A percentile compares a stretch with the other conserved stretches of the same genome.
Evolutionary conservation across 352 stramenopile genomes (phyloP).

Genomic region (Thraustochytrium striatum): DNA sequence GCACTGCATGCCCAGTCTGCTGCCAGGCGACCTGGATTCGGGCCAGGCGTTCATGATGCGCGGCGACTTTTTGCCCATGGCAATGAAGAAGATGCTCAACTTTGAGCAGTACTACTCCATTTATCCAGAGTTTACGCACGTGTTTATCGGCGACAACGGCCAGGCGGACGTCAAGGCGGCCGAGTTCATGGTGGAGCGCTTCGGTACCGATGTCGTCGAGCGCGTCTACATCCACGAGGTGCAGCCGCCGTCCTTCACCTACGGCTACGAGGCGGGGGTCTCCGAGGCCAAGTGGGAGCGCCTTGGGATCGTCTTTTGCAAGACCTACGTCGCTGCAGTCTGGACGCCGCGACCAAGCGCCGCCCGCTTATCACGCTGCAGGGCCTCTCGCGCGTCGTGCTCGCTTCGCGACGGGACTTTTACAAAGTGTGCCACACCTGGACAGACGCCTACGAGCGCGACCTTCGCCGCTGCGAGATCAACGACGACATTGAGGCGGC

Average conservation of each 20-base stretch:
- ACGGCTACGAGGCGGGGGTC: constrained; percentile 69
- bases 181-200: constrained; percentile 78
- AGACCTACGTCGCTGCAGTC: constrained; percentile 77
- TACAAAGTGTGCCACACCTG: constrained; percentile 1
- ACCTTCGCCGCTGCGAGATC: constrained; percentile 24
- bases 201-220: constrained; percentile 62
- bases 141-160: constrained; percentile 97
- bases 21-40: constrained; percentile 86
- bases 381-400: constrained; percentile 3
- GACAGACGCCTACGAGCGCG: constrained; percentile 30
- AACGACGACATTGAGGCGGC: constrained; percentile 11
- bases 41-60: constrained; percentile 59
- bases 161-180: constrained; percentile 84
- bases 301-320: constrained; percentile 76
- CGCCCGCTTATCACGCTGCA: not conserved
- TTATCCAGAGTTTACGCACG: constrained; percentile 95
- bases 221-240: constrained; percentile 82
- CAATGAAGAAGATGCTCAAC: constrained; percentile 54
- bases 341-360: constrained; percentile 8
- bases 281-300: constrained; percentile 69
- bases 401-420: constrained; percentile 22
- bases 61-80: constrained; percentile 81
- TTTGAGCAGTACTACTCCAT: constrained; percentile 88
- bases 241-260: constrained; percentile 63
- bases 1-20: constrained; percentile 89